These are phyloP conservation scores for Hypoxylon sp. DNA, from an alignment of 2,329 filamentous ascomycete species.

Conservation along the genomic window DNA sequence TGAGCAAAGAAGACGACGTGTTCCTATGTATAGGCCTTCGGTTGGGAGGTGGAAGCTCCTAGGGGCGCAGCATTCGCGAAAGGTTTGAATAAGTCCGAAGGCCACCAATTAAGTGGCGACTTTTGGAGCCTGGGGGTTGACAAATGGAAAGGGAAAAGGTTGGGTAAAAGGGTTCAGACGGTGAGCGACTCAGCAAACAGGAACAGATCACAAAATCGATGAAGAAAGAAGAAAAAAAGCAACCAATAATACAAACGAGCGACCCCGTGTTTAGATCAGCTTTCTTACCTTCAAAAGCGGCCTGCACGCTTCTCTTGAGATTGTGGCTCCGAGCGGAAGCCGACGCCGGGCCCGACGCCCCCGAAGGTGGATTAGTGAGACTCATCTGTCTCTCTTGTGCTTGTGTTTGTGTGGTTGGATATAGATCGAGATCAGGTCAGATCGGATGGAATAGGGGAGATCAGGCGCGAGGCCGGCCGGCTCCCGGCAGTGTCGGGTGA, in stretches of 20 bases:
- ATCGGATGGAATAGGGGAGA: conserved; percentile 14
- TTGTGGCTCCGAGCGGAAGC: conserved; percentile 59
- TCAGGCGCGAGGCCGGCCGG: conserved; percentile 26
- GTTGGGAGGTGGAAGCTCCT: conserved; percentile 3
- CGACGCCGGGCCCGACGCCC: conserved; percentile 62
- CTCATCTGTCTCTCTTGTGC: conserved; percentile 56
- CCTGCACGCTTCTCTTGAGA: conserved; percentile 70
- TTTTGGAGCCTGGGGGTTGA: conserved; percentile 16
- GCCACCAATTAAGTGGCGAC: conserved; percentile 36
- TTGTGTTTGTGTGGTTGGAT: conserved; percentile 28
- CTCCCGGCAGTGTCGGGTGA: conserved; percentile 38
- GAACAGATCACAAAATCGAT: conserved; percentile 28
- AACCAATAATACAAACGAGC: conserved; percentile 21
- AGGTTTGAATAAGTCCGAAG: conserved; percentile 34
- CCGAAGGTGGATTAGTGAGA: conserved; percentile 66
- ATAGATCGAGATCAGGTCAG: conserved; percentile 10
- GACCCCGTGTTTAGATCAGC: conserved; percentile 8
- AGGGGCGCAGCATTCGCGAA: conserved; percentile 35
- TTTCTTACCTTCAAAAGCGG: conserved; percentile 69
- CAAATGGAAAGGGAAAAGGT: conserved; percentile 28
- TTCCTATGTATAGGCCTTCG: neutral
- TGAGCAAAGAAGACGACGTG: conserved; percentile 1
- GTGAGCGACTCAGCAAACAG: conserved; percentile 21
- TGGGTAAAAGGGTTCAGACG: conserved; percentile 8
- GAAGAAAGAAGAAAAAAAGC: conserved; percentile 32